These are phyloP conservation scores for Yamadazyma paraphyllophila DNA, from an alignment of 805 yeast species.

Conservation along the genomic window DNA sequence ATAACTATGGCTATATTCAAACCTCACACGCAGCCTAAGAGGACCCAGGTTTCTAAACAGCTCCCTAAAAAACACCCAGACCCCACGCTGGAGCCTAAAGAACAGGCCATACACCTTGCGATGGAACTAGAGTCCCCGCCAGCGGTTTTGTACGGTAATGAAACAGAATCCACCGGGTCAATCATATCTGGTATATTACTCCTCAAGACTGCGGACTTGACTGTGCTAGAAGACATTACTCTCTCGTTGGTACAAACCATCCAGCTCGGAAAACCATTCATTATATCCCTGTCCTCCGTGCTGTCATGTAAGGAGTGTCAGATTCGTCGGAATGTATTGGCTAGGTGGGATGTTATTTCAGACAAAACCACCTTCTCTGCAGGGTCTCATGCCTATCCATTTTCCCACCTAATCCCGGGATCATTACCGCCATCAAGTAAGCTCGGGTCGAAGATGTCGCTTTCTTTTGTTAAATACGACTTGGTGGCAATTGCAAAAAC, in stretches of 20 bases:
- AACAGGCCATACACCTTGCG: slow-evolving; percentile 16
- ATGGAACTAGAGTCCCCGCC: slow-evolving; percentile 89
- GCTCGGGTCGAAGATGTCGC: slow-evolving; percentile 52
- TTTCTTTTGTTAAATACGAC: slow-evolving; percentile 65
- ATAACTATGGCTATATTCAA: not conserved
- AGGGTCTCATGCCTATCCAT: slow-evolving; percentile 86
- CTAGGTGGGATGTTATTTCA: slow-evolving; percentile 83
- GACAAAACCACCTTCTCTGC: slow-evolving; percentile 54
- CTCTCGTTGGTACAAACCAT: slow-evolving; percentile 72
- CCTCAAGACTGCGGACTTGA: slow-evolving; percentile 14
- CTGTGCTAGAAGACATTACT: slow-evolving; percentile 38
- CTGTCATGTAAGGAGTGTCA: slow-evolving; percentile 60
- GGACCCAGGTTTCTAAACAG: too few relatives aligned
- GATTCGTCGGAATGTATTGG: slow-evolving; percentile 56
- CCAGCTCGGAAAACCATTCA: slow-evolving; percentile 62
- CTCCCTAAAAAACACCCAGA: too few relatives aligned
- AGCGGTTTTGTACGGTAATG: slow-evolving; percentile 75
- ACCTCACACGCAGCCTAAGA: not conserved
- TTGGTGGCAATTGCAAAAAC: slow-evolving; percentile 58
- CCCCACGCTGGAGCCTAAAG: not conserved
- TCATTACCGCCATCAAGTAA: slow-evolving; percentile 75
- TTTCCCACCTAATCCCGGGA: slow-evolving; percentile 87
- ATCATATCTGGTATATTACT: slow-evolving; percentile 78
- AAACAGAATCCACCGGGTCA: slow-evolving; percentile 80
- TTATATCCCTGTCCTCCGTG: slow-evolving; percentile 48